Base-by-base conservation (phyloP, 2,329 filamentous ascomycete species). In the Lizonia empirigonia region DNA sequence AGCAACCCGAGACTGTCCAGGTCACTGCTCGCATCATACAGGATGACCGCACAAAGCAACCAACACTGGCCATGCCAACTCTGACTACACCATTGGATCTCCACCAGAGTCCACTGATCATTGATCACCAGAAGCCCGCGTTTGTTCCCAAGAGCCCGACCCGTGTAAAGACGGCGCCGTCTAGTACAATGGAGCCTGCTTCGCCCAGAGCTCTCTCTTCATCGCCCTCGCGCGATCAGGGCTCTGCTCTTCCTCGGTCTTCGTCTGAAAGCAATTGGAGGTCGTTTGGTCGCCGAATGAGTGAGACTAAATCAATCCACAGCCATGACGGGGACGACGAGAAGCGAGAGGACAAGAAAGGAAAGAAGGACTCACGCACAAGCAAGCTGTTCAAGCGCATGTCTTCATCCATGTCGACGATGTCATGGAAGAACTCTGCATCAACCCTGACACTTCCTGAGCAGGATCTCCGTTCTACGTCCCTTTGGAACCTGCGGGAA, bases 1-100 rank as follows among this genome's bases (percentile, higher is more conserved):
- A 71, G 36, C 76, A 76, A 52, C 82, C 86, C 5, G 90, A 92
- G 64, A 92, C 90, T 0, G 85, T 96, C n/a, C 92, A 91, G 36
- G 91, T 96, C 9, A 94, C 89, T 15, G 90, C 92, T 39, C 85
- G 87, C 42, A 96, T 96, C 56, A 78, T 96, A 29, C 85, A 90
- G 38, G 88, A 89, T 58, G 77, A 81, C 9, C 65, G 60, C 27
- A 60, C 58, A 18, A 64, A 60, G 52, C 65, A 65, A 49, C 68
- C 67, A 15, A 59, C 62, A n/a, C 49, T 72, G 27, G 61, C 61
- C 2, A 71, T 70, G 70, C 71, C 68, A 15, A 70, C 49, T 80
- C 88, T 62, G 83, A 85, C 60, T 75, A 81, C 40, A 10, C 66
- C 70, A n/a, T 56, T 79, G 30, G 78, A 80, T 59, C 69, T 82